Base-by-base conservation (phyloP, 371 early-diverging fungal genomes). In the Apophysomyces trapeziformis region DNA sequence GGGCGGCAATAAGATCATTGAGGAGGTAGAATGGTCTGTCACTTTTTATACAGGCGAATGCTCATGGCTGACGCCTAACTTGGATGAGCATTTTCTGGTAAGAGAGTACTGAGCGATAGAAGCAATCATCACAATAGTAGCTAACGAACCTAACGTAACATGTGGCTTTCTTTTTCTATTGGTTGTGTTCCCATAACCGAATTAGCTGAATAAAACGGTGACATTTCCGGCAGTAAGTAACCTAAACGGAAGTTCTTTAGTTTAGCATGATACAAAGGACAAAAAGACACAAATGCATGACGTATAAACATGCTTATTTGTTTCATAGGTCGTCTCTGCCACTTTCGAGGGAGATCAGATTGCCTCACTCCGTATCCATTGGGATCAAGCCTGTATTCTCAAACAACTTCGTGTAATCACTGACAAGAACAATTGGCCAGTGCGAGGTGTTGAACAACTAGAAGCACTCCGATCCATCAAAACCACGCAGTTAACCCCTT, bases 341-440 rank as follows among this genome's bases (percentile, higher is more conserved):
- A 47, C 59, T 4, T 82, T 82, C 68, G 68, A 68, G 13, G 66
- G 61, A 5, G n/a, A 68, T 11, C 63, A 68, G 45, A 82, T 82
- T 44, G 56, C 73, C 4, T 63, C 67, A 1, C 64, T 82, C 59
- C 76, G 78, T 5, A 68, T 78, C 37, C 68, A 69, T 58, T 82
- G 83, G 83, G 83, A 82, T 57, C 83, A 82, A 63, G 83, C 80
- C 2, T 73, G 70, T 12, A 72, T 82, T 18, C 67, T 82, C 54
- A 75, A 75, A 44, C 83, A 82, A 56, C 39, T 82, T 5, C 69
- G 70, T 1, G 70, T 82, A 0, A 75, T 82, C 12, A 58, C 74
- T 37, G 65, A 71, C 50, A 70, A 68, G 38, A 57, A 66, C 45
- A 65, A 72, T 13, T 76, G 76, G 75, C 83, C 83, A 16, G 72